Evolutionary conservation across 495 filamentous ascomycete genomes (phyloP).

Genomic region (Neohortaea acidophila): DNA sequence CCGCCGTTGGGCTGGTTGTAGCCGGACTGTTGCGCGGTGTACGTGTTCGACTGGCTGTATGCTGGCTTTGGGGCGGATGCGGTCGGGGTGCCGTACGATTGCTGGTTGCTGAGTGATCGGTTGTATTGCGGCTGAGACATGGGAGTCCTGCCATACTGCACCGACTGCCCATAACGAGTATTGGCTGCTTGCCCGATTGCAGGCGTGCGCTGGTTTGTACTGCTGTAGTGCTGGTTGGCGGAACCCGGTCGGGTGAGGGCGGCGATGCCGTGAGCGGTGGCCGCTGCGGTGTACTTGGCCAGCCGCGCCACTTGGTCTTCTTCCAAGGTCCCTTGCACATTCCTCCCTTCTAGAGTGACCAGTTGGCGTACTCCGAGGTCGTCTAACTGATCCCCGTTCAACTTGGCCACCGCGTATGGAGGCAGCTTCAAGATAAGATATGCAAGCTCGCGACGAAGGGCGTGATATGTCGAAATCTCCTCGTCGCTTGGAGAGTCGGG

Average conservation of each 20-base stretch:
- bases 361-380: slow-evolving; percentile 73
- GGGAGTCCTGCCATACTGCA: slow-evolving; percentile 11
- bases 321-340: slow-evolving; percentile 71
- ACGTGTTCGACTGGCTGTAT: slow-evolving; percentile 17
- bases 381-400: slow-evolving; percentile 68
- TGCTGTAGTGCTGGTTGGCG: slow-evolving; percentile 15
- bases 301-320: slow-evolving; percentile 48
- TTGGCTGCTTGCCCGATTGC: slow-evolving; percentile 19
- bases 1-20: slow-evolving; percentile 12
- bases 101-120: slow-evolving; percentile 11
- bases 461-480: slow-evolving; percentile 59
- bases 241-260: slow-evolving; percentile 10
- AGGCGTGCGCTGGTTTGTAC: slow-evolving; percentile 11
- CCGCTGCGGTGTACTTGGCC: slow-evolving; percentile 21
- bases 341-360: slow-evolving; percentile 52
- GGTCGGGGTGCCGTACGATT: slow-evolving; percentile 10
- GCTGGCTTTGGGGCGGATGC: slow-evolving; percentile 1
- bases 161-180: slow-evolving; percentile 11
- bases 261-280: slow-evolving; percentile 16
- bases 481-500: slow-evolving; percentile 41
- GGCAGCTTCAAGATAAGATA: slow-evolving; percentile 62
- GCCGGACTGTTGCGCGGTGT: slow-evolving; percentile 15
- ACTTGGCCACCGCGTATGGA: slow-evolving; percentile 70
- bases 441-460: slow-evolving; percentile 54
- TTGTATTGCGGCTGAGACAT: slow-evolving; percentile 8